phyloP scores from a whole-genome alignment of 306 rosid species.

The Quercus suber region DNA sequence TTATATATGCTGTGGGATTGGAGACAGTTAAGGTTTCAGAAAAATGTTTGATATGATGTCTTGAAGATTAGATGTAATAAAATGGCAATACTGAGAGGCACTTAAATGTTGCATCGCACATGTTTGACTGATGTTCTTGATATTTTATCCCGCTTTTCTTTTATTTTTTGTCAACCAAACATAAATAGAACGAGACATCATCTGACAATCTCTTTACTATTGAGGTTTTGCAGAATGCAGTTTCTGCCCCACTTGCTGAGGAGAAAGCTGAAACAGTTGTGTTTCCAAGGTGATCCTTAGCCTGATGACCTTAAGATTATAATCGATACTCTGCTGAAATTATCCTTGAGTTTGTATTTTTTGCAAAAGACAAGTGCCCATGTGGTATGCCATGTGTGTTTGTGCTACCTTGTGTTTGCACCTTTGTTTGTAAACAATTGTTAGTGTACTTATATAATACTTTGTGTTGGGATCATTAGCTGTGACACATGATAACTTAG shows the following conservation, averaged over 20 bases:
- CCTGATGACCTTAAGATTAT: not conserved
- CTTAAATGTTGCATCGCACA: not conserved
- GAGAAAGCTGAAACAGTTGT: conserved; percentile 11
- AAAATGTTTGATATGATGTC: not conserved
- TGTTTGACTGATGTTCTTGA: not conserved
- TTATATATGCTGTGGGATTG: not conserved
- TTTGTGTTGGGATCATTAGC: not conserved
- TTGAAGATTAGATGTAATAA: not conserved
- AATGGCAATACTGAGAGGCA: not conserved
- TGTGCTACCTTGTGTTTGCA: not conserved
- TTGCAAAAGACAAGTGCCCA: not conserved
- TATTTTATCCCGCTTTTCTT: not conserved
- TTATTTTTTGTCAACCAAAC: not conserved
- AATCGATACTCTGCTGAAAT: not conserved
- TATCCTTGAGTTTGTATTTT: not conserved
- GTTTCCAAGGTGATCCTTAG: conserved; percentile 4
- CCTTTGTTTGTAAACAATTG: not conserved
- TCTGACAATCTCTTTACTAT: not conserved
- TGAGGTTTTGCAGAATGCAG: conserved; percentile 18
- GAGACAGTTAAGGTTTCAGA: not conserved
- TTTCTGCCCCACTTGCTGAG: not conserved
- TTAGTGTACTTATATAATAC: not conserved
- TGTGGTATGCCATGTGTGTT: not conserved
- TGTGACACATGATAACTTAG: too few species aligned
- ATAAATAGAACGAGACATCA: not conserved